These are phyloP conservation scores for Colletotrichum falcatum DNA, from an alignment of 2,329 filamentous ascomycete genomes.

Conservation along the genomic window DNA sequence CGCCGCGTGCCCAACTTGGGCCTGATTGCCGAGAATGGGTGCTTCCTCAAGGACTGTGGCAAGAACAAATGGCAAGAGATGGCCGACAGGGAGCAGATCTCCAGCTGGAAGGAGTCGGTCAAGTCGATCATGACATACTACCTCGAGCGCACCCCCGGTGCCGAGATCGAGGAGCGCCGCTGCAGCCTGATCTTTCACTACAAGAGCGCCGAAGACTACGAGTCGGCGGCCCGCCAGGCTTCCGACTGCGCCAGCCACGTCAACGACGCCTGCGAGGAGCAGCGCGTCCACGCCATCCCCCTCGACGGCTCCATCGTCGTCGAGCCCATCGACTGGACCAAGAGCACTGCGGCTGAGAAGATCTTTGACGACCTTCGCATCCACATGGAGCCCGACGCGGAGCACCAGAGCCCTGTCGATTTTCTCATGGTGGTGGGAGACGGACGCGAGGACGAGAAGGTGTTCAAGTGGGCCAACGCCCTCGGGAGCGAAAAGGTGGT, in stretches of 20 bases:
- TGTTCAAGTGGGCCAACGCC: conserved; percentile 94
- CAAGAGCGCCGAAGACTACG: conserved; percentile 81
- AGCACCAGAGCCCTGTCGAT: conserved; percentile 68
- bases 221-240: conserved; percentile 81
- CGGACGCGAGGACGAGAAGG: conserved; percentile 91
- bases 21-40: conserved; percentile 94
- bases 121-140: conserved; percentile 89
- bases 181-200: conserved; percentile 94
- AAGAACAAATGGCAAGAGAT: conserved; percentile 81
- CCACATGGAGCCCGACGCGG: conserved; percentile 49
- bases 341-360: conserved; percentile 82
- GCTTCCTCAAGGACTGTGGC: conserved; percentile 82
- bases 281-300: conserved; percentile 86
- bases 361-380: conserved; percentile 73
- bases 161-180: conserved; percentile 89
- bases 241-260: conserved; percentile 94
- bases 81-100: conserved; percentile 76
- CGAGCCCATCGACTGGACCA: conserved; percentile 88
- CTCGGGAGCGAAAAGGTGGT: conserved; percentile 70
- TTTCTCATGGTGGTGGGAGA: conserved; percentile 93
- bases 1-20: conserved; percentile 85
- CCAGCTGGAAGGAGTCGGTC: conserved; percentile 86
- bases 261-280: conserved; percentile 89
- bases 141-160: conserved; percentile 87
- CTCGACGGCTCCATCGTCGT: conserved; percentile 85